Conservation (phyloP, 2,329 filamentous ascomycete species). For the Xylariaceae sp. region DNA sequence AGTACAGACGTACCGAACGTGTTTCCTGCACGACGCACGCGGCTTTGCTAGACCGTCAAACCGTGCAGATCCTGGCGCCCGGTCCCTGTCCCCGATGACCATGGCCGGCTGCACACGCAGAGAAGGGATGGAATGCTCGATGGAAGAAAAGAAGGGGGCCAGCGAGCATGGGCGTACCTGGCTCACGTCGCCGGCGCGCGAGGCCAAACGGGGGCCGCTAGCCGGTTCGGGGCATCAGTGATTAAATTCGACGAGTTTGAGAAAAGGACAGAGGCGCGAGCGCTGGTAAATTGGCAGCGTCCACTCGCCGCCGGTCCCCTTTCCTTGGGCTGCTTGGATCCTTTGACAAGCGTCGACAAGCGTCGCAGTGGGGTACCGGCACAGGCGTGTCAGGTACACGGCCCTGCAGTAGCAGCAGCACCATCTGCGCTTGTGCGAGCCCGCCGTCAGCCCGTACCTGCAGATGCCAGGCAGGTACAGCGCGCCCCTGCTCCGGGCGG, state of each 20-base stretch:
- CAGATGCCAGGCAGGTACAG: constrained; percentile 19
- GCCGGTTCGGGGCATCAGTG: neutral
- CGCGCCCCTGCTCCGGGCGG: neutral
- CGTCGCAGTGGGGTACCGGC: neutral
- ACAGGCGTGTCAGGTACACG: too few relatives aligned
- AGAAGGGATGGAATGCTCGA: neutral
- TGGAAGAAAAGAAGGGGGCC: neutral
- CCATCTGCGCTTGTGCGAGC: constrained; percentile 2
- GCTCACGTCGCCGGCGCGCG: too few relatives aligned
- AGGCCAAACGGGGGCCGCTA: neutral
- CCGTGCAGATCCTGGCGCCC: neutral
- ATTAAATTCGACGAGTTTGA: neutral
- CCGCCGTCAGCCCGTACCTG: constrained; percentile 20
- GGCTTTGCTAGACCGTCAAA: neutral
- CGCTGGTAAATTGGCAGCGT: neutral
- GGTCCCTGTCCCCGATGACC: neutral
- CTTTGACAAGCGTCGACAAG: neutral
- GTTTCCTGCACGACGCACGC: neutral
- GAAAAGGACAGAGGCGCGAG: neutral
- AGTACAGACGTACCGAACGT: neutral
- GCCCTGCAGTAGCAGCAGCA: neutral
- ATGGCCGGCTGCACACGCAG: neutral
- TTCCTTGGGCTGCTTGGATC: neutral
- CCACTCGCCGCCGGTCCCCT: neutral
- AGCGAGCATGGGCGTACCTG: neutral